A percentile compares a stretch with the other conserved stretches of the same genome.
phyloP scores from a whole-genome alignment of 768 basidiomycete species.

The Russula virescens region DNA sequence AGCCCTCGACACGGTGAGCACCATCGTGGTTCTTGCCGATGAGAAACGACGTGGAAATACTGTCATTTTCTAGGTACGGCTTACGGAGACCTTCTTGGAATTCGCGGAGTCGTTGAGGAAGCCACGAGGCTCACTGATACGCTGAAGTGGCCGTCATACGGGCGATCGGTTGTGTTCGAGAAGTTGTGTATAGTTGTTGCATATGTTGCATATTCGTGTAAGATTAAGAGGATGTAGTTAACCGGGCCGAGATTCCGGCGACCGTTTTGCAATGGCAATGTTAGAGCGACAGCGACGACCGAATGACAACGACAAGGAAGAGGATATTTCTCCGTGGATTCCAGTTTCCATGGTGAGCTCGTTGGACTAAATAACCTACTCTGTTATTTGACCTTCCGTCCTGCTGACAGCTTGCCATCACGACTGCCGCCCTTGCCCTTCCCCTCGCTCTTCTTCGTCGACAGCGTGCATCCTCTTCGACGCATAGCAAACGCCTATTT shows the following conservation, averaged over 20 bases:
- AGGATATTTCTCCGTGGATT: conserved; percentile 9
- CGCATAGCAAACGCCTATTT: conserved; percentile 1
- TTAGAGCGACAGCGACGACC: not conserved
- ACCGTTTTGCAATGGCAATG: too few relatives aligned
- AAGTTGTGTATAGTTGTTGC: too few relatives aligned
- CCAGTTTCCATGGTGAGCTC: conserved; percentile 22
- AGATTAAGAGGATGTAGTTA: not conserved
- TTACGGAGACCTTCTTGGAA: conserved; percentile 53
- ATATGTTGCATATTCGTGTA: not conserved
- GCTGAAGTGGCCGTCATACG: conserved; percentile 19
- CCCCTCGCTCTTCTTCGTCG: conserved; percentile 31
- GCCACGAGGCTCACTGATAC: conserved; percentile 46
- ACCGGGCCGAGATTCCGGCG: not conserved
- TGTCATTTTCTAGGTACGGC: conserved; percentile 37
- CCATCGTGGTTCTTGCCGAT: not conserved
- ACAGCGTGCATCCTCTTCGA: conserved; percentile 22
- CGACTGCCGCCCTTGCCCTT: conserved; percentile 30
- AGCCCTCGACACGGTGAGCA: conserved; percentile 47
- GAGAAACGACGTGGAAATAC: not conserved
- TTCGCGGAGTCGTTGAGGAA: conserved; percentile 54
- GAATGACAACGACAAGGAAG: not conserved
- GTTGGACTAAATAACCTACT: not conserved
- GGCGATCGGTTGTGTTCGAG: too few relatives aligned
- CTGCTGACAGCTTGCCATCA: conserved; percentile 28
- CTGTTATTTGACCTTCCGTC: not conserved